A percentile compares a stretch with the other conserved stretches of the same genome.
Evolutionary conservation across 2,329 filamentous ascomycete genomes (phyloP).

Genomic region (Lojkania enalia): DNA sequence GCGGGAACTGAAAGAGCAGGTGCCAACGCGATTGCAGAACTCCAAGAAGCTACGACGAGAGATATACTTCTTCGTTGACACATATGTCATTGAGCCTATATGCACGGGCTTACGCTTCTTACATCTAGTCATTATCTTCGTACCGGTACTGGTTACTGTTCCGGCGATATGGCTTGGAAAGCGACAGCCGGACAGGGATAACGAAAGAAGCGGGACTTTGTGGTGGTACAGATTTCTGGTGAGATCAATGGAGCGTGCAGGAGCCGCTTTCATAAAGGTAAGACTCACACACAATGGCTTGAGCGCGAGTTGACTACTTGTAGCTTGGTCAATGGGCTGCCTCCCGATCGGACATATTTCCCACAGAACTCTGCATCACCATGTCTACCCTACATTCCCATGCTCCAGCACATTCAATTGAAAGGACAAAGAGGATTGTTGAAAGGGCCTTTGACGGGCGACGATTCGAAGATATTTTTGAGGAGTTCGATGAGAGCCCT

Average conservation of each 20-base stretch:
- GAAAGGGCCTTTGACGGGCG: conserved; percentile 79
- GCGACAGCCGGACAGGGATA: conserved; percentile 64
- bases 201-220: conserved; percentile 78
- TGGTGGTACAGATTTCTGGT: conserved; percentile 97
- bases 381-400: conserved; percentile 96
- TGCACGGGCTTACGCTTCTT: conserved; percentile 87
- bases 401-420: conserved; percentile 86
- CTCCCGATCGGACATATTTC: conserved; percentile 94
- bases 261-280: conserved; percentile 96
- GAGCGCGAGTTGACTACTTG: conserved; percentile 19
- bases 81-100: conserved; percentile 78
- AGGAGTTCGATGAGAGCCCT: conserved; percentile 88
- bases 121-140: conserved; percentile 84
- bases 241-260: conserved; percentile 85
- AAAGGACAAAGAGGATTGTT: conserved; percentile 77
- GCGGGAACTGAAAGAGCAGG: conserved; percentile 71
- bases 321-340: conserved; percentile 97
- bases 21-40: conserved; percentile 64
- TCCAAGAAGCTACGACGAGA: conserved; percentile 61
- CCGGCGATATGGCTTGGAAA: conserved; percentile 80
- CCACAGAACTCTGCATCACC: conserved; percentile 83
- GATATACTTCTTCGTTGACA: conserved; percentile 68
- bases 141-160: conserved; percentile 81
- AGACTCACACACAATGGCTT: neutral
- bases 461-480: conserved; percentile 87